A percentile compares a stretch with the other conserved stretches of the same genome.
phyloP scores from a whole-genome alignment of 2,329 filamentous ascomycete genomes.

The Claviceps arundinis region DNA sequence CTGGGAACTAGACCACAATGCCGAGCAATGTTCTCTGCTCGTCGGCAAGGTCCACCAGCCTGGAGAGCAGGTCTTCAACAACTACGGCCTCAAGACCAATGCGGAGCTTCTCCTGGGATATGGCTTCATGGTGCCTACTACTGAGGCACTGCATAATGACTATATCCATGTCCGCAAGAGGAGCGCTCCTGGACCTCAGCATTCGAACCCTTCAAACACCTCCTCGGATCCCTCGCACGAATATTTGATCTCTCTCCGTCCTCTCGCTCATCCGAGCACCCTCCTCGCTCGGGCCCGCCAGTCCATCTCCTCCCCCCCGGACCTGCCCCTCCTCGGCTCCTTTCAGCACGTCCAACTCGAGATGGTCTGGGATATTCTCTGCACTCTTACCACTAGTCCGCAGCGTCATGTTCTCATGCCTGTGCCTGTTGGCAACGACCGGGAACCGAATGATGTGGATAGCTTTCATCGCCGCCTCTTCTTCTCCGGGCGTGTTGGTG shows the following conservation, averaged over 20 bases:
- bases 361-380: slow-evolving; percentile 37
- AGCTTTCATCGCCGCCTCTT: slow-evolving; percentile 14
- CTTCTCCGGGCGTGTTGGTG: slow-evolving; percentile 18
- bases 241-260: slow-evolving; percentile 39
- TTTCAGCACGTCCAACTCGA: slow-evolving; percentile 40
- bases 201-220: neutral
- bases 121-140: slow-evolving; percentile 43
- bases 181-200: slow-evolving; percentile 7
- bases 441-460: slow-evolving; percentile 15
- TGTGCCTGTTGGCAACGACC: slow-evolving; percentile 7
- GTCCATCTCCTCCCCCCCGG: slow-evolving; percentile 13
- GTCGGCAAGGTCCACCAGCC: slow-evolving; percentile 29
- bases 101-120: slow-evolving; percentile 55
- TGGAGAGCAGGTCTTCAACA: slow-evolving; percentile 51
- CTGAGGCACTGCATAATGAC: slow-evolving; percentile 40
- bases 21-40: slow-evolving; percentile 27
- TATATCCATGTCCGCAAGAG: slow-evolving; percentile 43
- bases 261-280: slow-evolving; percentile 34
- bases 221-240: slow-evolving; percentile 19
- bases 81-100: slow-evolving; percentile 63
- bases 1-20: slow-evolving; percentile 40
- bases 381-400: slow-evolving; percentile 23
- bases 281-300: slow-evolving; percentile 30
- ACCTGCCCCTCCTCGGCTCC: slow-evolving; percentile 17
- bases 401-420: slow-evolving; percentile 17